Percentiles rank a stretch among this genome's conserved stretches.
phyloP scores from a whole-genome alignment of 2,329 filamentous ascomycete genomes.

The Huntiella abstrusa region DNA sequence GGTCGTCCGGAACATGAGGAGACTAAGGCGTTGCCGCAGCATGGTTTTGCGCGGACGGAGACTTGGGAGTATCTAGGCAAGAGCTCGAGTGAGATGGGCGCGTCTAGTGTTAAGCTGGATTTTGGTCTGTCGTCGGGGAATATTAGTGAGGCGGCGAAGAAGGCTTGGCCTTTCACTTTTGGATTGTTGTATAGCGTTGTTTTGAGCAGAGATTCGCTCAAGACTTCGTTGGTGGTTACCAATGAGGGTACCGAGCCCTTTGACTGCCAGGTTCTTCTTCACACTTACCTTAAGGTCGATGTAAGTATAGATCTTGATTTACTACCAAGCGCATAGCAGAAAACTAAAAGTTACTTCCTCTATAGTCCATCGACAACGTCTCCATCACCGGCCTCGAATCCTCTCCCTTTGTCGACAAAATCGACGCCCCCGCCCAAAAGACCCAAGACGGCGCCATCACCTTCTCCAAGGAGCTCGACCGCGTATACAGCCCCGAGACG shows the following conservation, averaged over 20 bases:
- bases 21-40: constrained; percentile 69
- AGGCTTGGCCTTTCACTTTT: constrained; percentile 73
- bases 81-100: constrained; percentile 32
- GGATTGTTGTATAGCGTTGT: constrained; percentile 87
- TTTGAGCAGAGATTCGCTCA: constrained; percentile 52
- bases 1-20: constrained; percentile 59
- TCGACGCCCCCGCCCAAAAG: constrained; percentile 43
- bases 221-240: constrained; percentile 68
- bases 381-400: constrained; percentile 58
- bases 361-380: constrained; percentile 59
- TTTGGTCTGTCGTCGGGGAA: constrained; percentile 69
- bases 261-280: constrained; percentile 80
- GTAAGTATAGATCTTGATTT: constrained; percentile 31
- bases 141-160: constrained; percentile 47
- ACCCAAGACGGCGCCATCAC: constrained; percentile 45
- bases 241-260: constrained; percentile 72
- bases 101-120: constrained; percentile 69
- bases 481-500: constrained; percentile 59
- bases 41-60: constrained; percentile 81
- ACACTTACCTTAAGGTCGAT: constrained; percentile 71
- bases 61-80: constrained; percentile 91
- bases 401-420: constrained; percentile 69
- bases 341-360: neutral
- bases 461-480: constrained; percentile 67
- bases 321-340: neutral